Evolutionary conservation across 1,284 basidiomycete genomes (phyloP).

Genomic region (Ganoderma sinense): DNA sequence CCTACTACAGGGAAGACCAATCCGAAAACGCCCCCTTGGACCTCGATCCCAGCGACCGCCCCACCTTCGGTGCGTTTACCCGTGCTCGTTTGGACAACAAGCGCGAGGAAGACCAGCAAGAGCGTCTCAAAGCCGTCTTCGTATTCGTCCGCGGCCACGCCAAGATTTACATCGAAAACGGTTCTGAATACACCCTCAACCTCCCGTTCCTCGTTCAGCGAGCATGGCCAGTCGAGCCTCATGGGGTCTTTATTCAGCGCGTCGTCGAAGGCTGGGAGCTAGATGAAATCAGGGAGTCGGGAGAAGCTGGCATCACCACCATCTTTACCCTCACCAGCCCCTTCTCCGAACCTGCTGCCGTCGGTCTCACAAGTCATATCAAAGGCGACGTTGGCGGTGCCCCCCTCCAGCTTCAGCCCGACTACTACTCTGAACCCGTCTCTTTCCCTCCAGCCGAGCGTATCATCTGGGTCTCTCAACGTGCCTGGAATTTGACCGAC

Average conservation of each 20-base stretch:
- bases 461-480: slow-evolving; percentile 64
- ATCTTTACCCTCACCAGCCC: slow-evolving; percentile 82
- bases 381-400: slow-evolving; percentile 50
- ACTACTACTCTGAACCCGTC: slow-evolving; percentile 55
- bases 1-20: slow-evolving; percentile 46
- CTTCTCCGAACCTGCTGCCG: slow-evolving; percentile 76
- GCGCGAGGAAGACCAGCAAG: slow-evolving; percentile 37
- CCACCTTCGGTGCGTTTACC: slow-evolving; percentile 68
- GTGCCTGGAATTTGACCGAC: slow-evolving; percentile 50
- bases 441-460: slow-evolving; percentile 65
- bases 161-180: slow-evolving; percentile 78
- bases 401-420: slow-evolving; percentile 57
- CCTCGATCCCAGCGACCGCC: slow-evolving; percentile 36
- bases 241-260: slow-evolving; percentile 84
- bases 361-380: slow-evolving; percentile 69
- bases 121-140: slow-evolving; percentile 68
- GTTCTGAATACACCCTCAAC: slow-evolving; percentile 80
- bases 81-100: slow-evolving; percentile 40
- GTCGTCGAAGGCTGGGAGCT: slow-evolving; percentile 71
- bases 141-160: slow-evolving; percentile 82
- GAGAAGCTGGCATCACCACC: slow-evolving; percentile 72
- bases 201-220: slow-evolving; percentile 82
- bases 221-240: slow-evolving; percentile 81
- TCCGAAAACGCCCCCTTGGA: slow-evolving; percentile 43
- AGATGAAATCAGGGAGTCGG: slow-evolving; percentile 68